phyloP scores from a whole-genome alignment of 495 filamentous ascomycete genomes.

The Tuber aestivum region DNA sequence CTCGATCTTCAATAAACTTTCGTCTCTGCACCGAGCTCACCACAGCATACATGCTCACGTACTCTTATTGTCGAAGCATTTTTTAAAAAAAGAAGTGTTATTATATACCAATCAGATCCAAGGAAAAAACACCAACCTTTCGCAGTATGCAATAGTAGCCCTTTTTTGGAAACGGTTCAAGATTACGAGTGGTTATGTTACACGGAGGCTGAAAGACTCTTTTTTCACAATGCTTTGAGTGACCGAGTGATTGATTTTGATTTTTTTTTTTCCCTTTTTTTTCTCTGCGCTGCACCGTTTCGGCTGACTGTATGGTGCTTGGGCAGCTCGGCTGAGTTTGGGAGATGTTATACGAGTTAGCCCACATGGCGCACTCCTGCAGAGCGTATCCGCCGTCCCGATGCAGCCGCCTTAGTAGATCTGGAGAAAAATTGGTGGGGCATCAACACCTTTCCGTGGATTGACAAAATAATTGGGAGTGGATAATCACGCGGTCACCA shows the following conservation, averaged over 20 bases:
- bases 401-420: background rate
- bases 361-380: background rate
- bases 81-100: too few relatives aligned
- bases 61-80: background rate
- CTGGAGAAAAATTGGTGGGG: background rate
- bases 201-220: background rate
- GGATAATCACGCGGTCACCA: background rate
- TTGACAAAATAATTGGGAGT: background rate
- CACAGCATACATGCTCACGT: background rate
- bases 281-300: background rate
- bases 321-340: background rate
- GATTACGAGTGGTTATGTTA: background rate
- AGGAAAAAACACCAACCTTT: too few relatives aligned
- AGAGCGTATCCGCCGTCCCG: background rate
- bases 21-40: background rate
- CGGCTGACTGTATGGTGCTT: background rate
- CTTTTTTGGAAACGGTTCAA: too few relatives aligned
- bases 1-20: background rate
- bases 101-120: too few relatives aligned
- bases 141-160: too few relatives aligned
- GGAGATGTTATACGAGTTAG: background rate
- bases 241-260: background rate
- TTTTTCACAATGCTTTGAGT: background rate
- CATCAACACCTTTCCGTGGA: background rate
- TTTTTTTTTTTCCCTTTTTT: background rate